phyloP scores from a whole-genome alignment of 2,329 filamentous ascomycete genomes.

The Aureobasidium sp. region DNA sequence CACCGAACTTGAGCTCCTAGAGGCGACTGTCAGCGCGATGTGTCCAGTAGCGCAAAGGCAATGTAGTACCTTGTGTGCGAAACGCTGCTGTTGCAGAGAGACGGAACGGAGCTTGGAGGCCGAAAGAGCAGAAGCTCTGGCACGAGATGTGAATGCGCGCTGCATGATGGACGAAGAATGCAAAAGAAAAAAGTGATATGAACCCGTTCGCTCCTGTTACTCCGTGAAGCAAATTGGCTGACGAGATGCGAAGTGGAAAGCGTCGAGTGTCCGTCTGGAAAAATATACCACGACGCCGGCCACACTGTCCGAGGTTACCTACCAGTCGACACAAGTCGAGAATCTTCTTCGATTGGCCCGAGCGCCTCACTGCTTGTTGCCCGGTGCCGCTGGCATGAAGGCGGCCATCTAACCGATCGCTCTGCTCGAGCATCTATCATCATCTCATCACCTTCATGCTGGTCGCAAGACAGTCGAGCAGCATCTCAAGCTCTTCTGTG shows the following conservation, averaged over 20 bases:
- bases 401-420: too few relatives aligned
- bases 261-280: slow-evolving; percentile 3
- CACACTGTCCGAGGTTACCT: slow-evolving; percentile 8
- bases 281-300: slow-evolving; percentile 6
- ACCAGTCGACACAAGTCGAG: slow-evolving; percentile 1
- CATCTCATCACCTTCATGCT: too few relatives aligned
- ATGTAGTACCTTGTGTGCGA: slow-evolving; percentile 82
- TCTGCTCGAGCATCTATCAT: too few relatives aligned
- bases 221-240: slow-evolving; percentile 17
- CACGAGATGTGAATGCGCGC: slow-evolving; percentile 78
- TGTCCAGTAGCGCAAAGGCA: slow-evolving; percentile 22
- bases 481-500: too few relatives aligned
- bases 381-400: too few relatives aligned
- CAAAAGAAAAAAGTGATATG: background rate
- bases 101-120: slow-evolving; percentile 46
- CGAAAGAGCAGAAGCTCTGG: slow-evolving; percentile 73
- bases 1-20: slow-evolving; percentile 96
- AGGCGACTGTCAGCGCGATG: slow-evolving; percentile 19
- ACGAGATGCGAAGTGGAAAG: slow-evolving; percentile 1
- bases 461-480: too few relatives aligned
- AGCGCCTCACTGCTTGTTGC: background rate
- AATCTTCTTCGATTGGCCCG: slow-evolving; percentile 6
- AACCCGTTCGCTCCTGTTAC: slow-evolving; percentile 14
- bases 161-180: slow-evolving; percentile 57
- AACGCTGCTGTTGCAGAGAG: slow-evolving; percentile 80